Evolutionary conservation across 2,329 filamentous ascomycete species (phyloP).

Genomic region (Exophiala viscosa): DNA sequence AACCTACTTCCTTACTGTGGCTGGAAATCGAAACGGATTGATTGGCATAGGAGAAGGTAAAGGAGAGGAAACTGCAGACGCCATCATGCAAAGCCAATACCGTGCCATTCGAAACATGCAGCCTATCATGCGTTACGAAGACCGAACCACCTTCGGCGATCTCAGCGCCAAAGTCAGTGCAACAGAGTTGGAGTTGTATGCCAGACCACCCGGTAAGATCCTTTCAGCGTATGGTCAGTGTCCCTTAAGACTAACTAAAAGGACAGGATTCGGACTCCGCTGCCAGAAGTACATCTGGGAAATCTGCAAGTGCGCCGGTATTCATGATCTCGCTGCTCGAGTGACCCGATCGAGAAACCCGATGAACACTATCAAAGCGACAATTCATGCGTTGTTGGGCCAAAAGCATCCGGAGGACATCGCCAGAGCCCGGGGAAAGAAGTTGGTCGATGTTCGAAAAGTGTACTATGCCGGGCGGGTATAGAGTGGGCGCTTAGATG

Average conservation of each 20-base stretch:
- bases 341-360: constrained; percentile 86
- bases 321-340: constrained; percentile 78
- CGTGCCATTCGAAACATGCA: constrained; percentile 87
- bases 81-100: constrained; percentile 67
- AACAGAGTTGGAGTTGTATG: constrained; percentile 75
- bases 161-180: constrained; percentile 81
- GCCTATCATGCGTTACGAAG: constrained; percentile 87
- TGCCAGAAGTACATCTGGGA: constrained; percentile 91
- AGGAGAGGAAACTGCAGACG: constrained; percentile 67
- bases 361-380: constrained; percentile 96
- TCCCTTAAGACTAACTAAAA: not conserved
- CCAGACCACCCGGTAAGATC: constrained; percentile 78
- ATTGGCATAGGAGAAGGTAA: constrained; percentile 90
- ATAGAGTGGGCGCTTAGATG: constrained; percentile 34
- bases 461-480: constrained; percentile 89
- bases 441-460: constrained; percentile 92
- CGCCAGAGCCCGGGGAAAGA: constrained; percentile 83
- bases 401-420: constrained; percentile 88
- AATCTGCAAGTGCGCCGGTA: constrained; percentile 81
- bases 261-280: constrained; percentile 83
- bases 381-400: constrained; percentile 74
- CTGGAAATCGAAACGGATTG: constrained; percentile 81
- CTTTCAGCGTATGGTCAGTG: not conserved
- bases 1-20: constrained; percentile 71
- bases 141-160: constrained; percentile 84